Conservation (phyloP, 805 yeast genomes). For the Hanseniaspora vineae region DNA sequence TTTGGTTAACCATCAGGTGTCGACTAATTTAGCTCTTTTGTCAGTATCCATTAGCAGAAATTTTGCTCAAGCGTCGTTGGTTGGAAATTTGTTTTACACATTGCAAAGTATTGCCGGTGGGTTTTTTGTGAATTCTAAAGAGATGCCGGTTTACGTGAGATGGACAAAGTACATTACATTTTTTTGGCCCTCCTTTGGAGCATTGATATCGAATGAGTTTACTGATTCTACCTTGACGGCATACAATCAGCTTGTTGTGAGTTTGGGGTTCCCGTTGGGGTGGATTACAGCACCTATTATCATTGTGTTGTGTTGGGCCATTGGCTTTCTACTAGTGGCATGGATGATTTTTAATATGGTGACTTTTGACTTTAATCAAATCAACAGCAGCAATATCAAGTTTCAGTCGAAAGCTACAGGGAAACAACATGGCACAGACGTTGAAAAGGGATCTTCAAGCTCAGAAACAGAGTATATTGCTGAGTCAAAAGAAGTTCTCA, state of each 20-base stretch:
- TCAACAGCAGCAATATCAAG: neutral
- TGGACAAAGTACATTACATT: constrained; percentile 74
- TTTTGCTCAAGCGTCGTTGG: constrained; percentile 46
- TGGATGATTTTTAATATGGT: constrained; percentile 34
- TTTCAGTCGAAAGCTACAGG: neutral
- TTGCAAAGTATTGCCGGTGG: constrained; percentile 73
- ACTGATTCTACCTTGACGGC: constrained; percentile 48
- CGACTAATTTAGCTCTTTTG: constrained; percentile 18
- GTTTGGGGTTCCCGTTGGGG: constrained; percentile 46
- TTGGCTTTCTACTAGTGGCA: constrained; percentile 40
- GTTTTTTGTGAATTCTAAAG: constrained; percentile 56
- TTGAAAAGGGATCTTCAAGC: neutral
- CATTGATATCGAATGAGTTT: constrained; percentile 50
- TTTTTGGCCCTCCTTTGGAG: constrained; percentile 71
- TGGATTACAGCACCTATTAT: constrained; percentile 61
- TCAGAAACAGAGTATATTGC: neutral
- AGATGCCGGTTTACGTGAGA: constrained; percentile 73
- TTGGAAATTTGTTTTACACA: constrained; percentile 54
- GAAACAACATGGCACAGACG: neutral
- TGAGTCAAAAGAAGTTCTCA: neutral
- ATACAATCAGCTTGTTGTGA: constrained; percentile 35
- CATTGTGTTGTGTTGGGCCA: constrained; percentile 42
- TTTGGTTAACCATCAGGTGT: constrained; percentile 39
- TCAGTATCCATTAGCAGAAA: constrained; percentile 45
- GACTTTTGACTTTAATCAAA: constrained; percentile 24